These are phyloP conservation scores for Retiboletus flavoniger DNA, from an alignment of 1,284 basidiomycete genomes.

Conservation along the genomic window DNA sequence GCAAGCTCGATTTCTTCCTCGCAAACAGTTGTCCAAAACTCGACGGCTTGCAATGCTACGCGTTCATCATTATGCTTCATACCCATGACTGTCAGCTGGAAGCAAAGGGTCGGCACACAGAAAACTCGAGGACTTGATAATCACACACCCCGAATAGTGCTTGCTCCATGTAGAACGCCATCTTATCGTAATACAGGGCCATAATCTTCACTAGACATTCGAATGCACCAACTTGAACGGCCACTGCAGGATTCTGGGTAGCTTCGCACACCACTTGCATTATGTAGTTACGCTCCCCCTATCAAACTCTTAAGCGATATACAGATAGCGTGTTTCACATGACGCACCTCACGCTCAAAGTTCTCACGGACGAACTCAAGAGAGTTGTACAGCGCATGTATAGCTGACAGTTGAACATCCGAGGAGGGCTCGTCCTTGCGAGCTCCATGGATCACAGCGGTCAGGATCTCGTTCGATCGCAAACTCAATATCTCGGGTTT, in stretches of 20 bases:
- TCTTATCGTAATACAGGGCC: conserved; percentile 98
- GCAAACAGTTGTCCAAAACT: conserved; percentile 99
- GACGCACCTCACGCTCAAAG: conserved; percentile 89
- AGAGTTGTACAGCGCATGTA: conserved; percentile 93
- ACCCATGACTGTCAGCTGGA: conserved; percentile 92
- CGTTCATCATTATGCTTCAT: conserved; percentile 94
- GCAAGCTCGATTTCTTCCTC: conserved; percentile 95
- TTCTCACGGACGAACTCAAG: conserved; percentile 98
- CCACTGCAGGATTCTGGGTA: conserved; percentile 78
- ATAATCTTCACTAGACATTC: conserved; percentile 97
- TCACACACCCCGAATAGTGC: conserved; percentile 89
- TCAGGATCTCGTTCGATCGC: conserved; percentile 96
- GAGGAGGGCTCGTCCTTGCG: conserved; percentile 93
- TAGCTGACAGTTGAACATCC: conserved; percentile 94
- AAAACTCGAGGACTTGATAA: conserved; percentile 7
- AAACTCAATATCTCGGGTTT: conserved; percentile 87
- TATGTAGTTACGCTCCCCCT: conserved; percentile 99
- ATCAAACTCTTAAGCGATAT: conserved; percentile 13
- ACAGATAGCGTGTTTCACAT: background rate
- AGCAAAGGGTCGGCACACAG: conserved; percentile 23
- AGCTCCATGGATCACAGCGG: conserved; percentile 97
- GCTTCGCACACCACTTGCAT: conserved; percentile 99
- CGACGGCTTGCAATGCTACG: conserved; percentile 94
- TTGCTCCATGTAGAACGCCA: conserved; percentile 99
- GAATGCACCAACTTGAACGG: conserved; percentile 91